phyloP scores from a whole-genome alignment of 2,329 filamentous ascomycete species.

The Colletotrichum ledebouriae region DNA sequence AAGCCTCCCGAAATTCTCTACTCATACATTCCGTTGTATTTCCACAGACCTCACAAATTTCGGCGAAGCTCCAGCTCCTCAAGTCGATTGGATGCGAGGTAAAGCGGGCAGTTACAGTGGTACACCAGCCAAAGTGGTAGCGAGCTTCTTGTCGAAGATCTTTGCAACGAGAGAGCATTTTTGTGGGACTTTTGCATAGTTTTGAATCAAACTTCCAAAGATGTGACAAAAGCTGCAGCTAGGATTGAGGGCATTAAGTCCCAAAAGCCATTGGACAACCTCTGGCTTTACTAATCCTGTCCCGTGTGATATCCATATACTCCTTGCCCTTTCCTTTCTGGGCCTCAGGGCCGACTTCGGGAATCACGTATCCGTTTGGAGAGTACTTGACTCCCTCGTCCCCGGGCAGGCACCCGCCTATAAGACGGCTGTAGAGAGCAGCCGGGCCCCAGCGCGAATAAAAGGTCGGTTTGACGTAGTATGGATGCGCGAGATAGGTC shows the following conservation, averaged over 20 bases:
- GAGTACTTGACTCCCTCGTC: conserved; percentile 60
- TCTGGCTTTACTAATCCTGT: conserved; percentile 7
- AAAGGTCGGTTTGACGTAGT: conserved; percentile 64
- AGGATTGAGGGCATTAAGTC: neutral
- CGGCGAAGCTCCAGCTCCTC: too few species aligned
- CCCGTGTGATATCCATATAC: conserved; percentile 36
- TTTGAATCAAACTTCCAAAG: too few species aligned
- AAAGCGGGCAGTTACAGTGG: too few species aligned
- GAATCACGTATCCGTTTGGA: conserved; percentile 60
- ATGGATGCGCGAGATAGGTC: conserved; percentile 63
- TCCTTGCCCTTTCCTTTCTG: conserved; percentile 43
- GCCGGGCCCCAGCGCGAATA: conserved; percentile 62
- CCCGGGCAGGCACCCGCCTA: conserved; percentile 62
- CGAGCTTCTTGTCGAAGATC: too few species aligned
- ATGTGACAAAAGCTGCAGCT: too few species aligned
- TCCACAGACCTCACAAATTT: too few species aligned
- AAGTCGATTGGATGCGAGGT: too few species aligned
- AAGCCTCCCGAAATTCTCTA: too few species aligned
- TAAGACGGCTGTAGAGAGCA: conserved; percentile 58
- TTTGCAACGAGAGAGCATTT: too few species aligned
- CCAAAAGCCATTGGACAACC: conserved; percentile 33
- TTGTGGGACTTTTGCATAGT: too few species aligned
- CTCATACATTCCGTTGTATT: too few species aligned
- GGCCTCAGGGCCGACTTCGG: conserved; percentile 44
- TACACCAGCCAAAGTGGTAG: too few species aligned